Evolutionary conservation across 768 basidiomycete species (phyloP).

Genomic region (Suillus weaverae): DNA sequence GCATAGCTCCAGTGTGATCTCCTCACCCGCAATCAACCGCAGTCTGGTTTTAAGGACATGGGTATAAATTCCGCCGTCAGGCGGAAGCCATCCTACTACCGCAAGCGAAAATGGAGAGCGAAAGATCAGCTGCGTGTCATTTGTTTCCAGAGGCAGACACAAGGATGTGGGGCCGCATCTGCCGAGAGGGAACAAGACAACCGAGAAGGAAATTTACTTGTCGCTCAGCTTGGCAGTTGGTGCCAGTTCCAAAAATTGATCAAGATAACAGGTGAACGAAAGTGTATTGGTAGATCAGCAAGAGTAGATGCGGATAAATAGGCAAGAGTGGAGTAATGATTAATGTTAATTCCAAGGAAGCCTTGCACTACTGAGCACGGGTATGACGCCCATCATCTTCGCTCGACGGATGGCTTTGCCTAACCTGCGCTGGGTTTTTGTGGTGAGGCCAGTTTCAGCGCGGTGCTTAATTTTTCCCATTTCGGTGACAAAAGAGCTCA

Average conservation of each 20-base stretch:
- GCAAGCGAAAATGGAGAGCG: not conserved
- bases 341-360: conserved; percentile 13
- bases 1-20: not conserved
- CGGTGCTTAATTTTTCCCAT: conserved; percentile 84
- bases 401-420: conserved; percentile 87
- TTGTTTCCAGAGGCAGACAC: not conserved
- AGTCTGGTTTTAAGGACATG: not conserved
- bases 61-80: not conserved
- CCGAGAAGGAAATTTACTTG: not conserved
- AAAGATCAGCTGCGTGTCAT: not conserved
- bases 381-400: conserved; percentile 88
- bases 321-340: not conserved
- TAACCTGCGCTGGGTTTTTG: conserved; percentile 73
- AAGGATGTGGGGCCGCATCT: not conserved
- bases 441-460: conserved; percentile 67
- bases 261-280: not conserved
- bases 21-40: not conserved
- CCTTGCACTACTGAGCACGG: conserved; percentile 39
- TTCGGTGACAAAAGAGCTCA: conserved; percentile 60
- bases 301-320: not conserved
- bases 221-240: not conserved
- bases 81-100: not conserved
- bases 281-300: not conserved
- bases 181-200: not conserved
- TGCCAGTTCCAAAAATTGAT: not conserved